Evolutionary conservation across 78 protist species (phyloP).

Genomic region (Isochrysis galbana): DNA sequence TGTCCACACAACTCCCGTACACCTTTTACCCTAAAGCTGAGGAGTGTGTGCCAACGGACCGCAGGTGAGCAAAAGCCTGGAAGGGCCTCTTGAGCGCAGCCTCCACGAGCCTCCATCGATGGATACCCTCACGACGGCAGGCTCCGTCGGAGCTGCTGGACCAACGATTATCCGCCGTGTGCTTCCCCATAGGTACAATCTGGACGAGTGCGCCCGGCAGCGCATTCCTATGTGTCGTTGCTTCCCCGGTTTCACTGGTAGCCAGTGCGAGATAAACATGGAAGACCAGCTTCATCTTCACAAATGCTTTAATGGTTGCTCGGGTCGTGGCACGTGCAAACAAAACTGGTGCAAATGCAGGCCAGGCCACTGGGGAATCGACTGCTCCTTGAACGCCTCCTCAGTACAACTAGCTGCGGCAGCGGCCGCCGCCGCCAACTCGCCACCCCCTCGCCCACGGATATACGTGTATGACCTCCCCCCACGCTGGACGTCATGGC

Average conservation of each 20-base stretch:
- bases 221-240: neutral
- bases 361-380: neutral
- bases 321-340: neutral
- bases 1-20: neutral
- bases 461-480: constrained; percentile 19
- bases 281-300: neutral
- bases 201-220: neutral
- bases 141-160: too few relatives aligned
- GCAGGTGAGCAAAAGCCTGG: too few relatives aligned
- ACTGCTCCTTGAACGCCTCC: neutral
- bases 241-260: neutral
- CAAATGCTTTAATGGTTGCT: neutral
- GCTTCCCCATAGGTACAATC: too few relatives aligned
- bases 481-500: neutral
- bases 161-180: too few relatives aligned
- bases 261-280: neutral
- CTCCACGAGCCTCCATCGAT: too few relatives aligned
- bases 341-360: neutral
- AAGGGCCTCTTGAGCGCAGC: too few relatives aligned
- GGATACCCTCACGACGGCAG: too few relatives aligned
- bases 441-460: neutral
- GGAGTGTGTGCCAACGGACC: neutral
- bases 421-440: neutral
- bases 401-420: neutral
- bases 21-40: neutral